Evolutionary conservation across 2,329 filamentous ascomycete species (phyloP).

Genomic region (Scolecobasidium constrictum): DNA sequence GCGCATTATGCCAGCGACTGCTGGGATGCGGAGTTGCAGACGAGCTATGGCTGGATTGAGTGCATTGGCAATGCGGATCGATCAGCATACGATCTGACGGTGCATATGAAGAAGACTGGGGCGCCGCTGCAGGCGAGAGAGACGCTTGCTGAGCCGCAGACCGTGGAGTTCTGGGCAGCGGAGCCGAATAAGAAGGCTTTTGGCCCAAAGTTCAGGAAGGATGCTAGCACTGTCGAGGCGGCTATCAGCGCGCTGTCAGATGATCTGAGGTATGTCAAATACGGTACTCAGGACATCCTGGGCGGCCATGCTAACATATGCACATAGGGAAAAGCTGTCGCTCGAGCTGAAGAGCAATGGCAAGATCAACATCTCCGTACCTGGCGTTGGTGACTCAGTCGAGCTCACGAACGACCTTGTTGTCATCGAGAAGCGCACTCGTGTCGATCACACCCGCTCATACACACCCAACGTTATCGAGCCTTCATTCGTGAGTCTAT

Average conservation of each 20-base stretch:
- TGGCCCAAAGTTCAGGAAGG: conserved; percentile 90
- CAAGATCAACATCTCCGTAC: conserved; percentile 67
- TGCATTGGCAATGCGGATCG: conserved; percentile 95
- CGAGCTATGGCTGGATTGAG: conserved; percentile 93
- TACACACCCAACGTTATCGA: conserved; percentile 96
- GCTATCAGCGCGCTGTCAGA: conserved; percentile 49
- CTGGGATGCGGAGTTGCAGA: conserved; percentile 92
- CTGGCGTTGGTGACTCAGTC: conserved; percentile 55
- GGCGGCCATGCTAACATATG: no score
- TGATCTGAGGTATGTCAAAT: neutral
- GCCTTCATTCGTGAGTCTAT: conserved; percentile 70
- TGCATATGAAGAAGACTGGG: conserved; percentile 88
- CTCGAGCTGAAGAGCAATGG: conserved; percentile 62
- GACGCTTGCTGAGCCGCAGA: conserved; percentile 63
- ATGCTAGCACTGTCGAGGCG: conserved; percentile 73
- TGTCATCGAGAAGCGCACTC: conserved; percentile 71
- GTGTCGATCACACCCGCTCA: conserved; percentile 74
- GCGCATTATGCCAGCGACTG: conserved; percentile 57
- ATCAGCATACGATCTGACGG: conserved; percentile 85
- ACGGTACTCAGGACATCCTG: no score
- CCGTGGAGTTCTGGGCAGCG: conserved; percentile 77
- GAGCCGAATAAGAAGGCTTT: conserved; percentile 93
- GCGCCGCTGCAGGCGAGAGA: conserved; percentile 77
- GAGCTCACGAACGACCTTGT: conserved; percentile 72
- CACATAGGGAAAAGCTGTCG: conserved; percentile 56